Evolutionary conservation across 1,139 yeast species (phyloP).

Genomic region (Magnusiomyces suaveolens): DNA sequence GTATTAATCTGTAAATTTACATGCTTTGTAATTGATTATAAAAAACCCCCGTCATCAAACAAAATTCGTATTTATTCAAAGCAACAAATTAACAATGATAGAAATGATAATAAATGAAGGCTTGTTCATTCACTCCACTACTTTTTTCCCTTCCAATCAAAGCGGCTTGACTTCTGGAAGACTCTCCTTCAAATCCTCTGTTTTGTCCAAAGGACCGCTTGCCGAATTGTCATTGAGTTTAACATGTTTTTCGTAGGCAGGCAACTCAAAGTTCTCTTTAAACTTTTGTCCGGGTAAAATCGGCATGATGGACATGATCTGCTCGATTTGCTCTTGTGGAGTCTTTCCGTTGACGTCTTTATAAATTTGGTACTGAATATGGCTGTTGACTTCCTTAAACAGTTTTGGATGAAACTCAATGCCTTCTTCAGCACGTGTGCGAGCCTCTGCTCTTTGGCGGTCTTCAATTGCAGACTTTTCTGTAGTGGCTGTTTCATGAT

Average conservation of each 20-base stretch:
- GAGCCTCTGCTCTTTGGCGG: slow-evolving; percentile 64
- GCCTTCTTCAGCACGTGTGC: slow-evolving; percentile 66
- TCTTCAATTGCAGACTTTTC: slow-evolving; percentile 84
- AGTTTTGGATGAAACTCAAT: slow-evolving; percentile 71
- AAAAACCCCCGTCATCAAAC: no score
- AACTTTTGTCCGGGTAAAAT: slow-evolving; percentile 68
- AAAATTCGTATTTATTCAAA: no score
- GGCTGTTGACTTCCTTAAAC: slow-evolving; percentile 40
- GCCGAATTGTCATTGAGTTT: neutral
- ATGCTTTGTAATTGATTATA: no score
- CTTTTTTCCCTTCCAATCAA: no score
- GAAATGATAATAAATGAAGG: no score
- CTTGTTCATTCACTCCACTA: no score
- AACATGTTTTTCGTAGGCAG: slow-evolving; percentile 49
- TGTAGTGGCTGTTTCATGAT: slow-evolving; percentile 75
- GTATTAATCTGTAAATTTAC: no score
- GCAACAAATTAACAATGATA: no score
- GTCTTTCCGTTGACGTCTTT: slow-evolving; percentile 42
- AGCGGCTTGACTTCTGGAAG: neutral
- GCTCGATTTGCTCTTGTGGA: slow-evolving; percentile 45
- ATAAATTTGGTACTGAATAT: slow-evolving; percentile 54
- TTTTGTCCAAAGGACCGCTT: neutral
- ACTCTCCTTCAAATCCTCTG: neutral
- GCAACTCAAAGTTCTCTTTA: slow-evolving; percentile 53
- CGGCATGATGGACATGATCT: slow-evolving; percentile 53